Evolutionary conservation across 345 rosid species (phyloP), one percentile per base, ranked within the genome.

Genomic region (Mallotus nudiflorus): DNA sequence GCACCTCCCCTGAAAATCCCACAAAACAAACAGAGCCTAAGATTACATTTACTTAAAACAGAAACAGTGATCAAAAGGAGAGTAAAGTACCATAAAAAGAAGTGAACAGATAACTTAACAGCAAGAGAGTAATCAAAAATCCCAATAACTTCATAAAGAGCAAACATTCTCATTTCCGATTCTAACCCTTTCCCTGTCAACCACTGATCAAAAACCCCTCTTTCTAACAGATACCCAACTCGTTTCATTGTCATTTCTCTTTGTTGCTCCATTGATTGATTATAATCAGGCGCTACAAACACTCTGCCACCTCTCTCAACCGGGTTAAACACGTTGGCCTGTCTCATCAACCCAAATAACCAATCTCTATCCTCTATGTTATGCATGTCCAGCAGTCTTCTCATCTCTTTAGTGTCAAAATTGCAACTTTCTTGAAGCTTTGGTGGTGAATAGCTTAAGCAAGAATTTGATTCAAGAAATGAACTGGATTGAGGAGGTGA

Each of bases 241-340:
- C 97, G 79, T 67, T 64, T 87, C 97, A 83, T 77, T 0, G 96
- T 94, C 68, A 89, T 82, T 84, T 91, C 96, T 11, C 98, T 77
- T 76, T 94, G 98, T 63, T 90, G 96, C 82, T 90, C 98, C 97
- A 84, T 94, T 33, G 96, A 67, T 85, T 91, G 97, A 78, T 91
- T 91, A 57, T 79, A 91, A 71, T 91, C 96, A 9, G 97, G 92
- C 45, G 74, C 65, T 55, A 87, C 85, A 65, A 83, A 94, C n/a
- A 94, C 73, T 80, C 78, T 84, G 50, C 89, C 95, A 22, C 95
- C 98, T 46, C 80, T 77, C 71, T 79, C 75, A 42, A 72, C 78
- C n/a, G 89, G 92, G 74, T 90, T 90, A 76, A 94, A 94, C 72
- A 89, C 56, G 73, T 79, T 78, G 84, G 86, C 82, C 83, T 86